These are phyloP conservation scores for Fusarium scirpi DNA, from an alignment of 2,329 filamentous ascomycete genomes.

Conservation along the genomic window DNA sequence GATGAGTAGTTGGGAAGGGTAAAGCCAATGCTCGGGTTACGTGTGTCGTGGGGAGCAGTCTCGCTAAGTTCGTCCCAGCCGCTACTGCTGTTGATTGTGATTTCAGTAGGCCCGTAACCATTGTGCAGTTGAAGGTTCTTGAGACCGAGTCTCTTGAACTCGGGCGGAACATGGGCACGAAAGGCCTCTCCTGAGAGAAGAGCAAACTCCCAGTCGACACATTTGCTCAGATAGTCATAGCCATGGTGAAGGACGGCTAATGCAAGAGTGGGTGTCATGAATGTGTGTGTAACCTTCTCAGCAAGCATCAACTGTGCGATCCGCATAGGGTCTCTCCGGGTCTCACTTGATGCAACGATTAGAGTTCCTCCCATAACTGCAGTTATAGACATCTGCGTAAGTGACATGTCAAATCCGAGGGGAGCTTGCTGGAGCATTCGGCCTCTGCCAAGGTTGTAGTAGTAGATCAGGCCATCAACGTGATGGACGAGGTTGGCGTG, in stretches of 20 bases:
- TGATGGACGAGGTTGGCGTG: not conserved
- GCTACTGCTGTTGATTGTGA: not conserved
- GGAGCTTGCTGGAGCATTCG: constrained; percentile 5
- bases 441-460: not conserved
- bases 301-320: constrained; percentile 8
- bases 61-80: not conserved
- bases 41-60: not conserved
- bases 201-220: constrained; percentile 1
- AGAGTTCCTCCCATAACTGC: not conserved
- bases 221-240: not conserved
- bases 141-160: constrained; percentile 2
- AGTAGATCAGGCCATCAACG: not conserved
- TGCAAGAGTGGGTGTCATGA: constrained; percentile 13
- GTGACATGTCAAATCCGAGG: constrained; percentile 12
- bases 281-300: constrained; percentile 7
- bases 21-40: constrained; percentile 1
- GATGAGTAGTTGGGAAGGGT: constrained; percentile 5
- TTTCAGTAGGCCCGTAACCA: constrained; percentile 7
- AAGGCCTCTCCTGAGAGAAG: constrained; percentile 1
- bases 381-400: constrained; percentile 10
- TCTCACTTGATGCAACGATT: constrained; percentile 1
- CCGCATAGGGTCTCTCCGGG: constrained; percentile 3
- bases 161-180: not conserved
- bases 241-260: constrained; percentile 6
- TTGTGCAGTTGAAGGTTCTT: not conserved